Base-by-base conservation (phyloP, 2,329 filamentous ascomycete species). In the Plectosphaerella sp. region DNA sequence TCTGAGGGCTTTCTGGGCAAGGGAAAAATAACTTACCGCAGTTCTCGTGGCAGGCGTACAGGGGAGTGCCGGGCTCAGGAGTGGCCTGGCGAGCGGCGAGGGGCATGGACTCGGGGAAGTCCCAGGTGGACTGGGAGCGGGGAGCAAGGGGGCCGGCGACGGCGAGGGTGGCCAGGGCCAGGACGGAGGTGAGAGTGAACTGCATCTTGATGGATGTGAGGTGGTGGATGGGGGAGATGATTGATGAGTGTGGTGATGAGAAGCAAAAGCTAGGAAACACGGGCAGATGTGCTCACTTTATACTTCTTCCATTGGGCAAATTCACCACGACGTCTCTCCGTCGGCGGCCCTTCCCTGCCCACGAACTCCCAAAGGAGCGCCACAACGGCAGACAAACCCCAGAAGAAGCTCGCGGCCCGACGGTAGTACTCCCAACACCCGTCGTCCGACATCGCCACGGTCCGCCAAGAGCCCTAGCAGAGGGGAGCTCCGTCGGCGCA, bases 41-140 rank as follows among this genome's bases (percentile, higher is more conserved):
- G 62, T 73, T 72, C 57, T 72, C 69, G 57, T 79, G 76, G 63
- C 77, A 80, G 42, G 77, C 64, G 59, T 73, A 78, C 7, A 64
- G 55, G 5, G 73, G 67, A 5, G 69, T 70, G 20, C 47, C 47
- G 14, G 47, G 35, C 64, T 70, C 18, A 64, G 69, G 20, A 64
- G 48, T 48, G 7, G 35, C 67, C 58, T 76, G 73, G n/a, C 75
- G 72, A 58, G 67, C 70, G 49, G 68, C 52, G n/a, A 76, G 58
- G n/a, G 62, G 61, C 33, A 67, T 62, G 15, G 54, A 48, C 41
- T 58, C 64, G 15, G 62, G 65, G 57, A 63, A 67, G 49, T 61
- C 54, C 56, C 64, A 62, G 41, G 54, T 60, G 12, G 52, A 48
- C 22, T 56, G 52, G 28, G 51, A 33, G 22, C 54, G 54, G 39